phyloP scores from a whole-genome alignment of 2,329 filamentous ascomycete genomes.

The Fonsecaea nubica region DNA sequence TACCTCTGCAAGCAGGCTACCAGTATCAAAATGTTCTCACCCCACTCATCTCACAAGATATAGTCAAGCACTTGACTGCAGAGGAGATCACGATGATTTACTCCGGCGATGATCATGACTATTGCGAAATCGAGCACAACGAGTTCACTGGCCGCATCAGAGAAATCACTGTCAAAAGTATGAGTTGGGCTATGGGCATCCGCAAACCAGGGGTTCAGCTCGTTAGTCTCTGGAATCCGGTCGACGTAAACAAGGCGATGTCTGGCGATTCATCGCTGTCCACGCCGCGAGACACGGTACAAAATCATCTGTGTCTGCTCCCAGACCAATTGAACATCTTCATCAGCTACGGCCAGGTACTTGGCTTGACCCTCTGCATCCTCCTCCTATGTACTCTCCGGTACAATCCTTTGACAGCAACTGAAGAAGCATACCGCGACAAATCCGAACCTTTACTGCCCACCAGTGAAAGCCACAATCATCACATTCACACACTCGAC shows the following conservation, averaged over 20 bases:
- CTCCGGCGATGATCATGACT: slow-evolving; percentile 97
- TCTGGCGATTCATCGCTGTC: slow-evolving; percentile 39
- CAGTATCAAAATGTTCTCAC: slow-evolving; percentile 96
- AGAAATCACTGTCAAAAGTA: slow-evolving; percentile 94
- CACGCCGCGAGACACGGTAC: slow-evolving; percentile 64
- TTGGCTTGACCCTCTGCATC: slow-evolving; percentile 59
- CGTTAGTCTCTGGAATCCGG: slow-evolving; percentile 89
- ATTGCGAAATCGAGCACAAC: slow-evolving; percentile 86
- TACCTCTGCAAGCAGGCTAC: slow-evolving; percentile 79
- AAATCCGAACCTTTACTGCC: slow-evolving; percentile 41
- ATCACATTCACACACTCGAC: slow-evolving; percentile 32
- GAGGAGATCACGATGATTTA: slow-evolving; percentile 81
- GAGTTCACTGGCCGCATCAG: slow-evolving; percentile 66
- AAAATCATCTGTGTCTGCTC: slow-evolving; percentile 88
- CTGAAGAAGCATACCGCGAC: slow-evolving; percentile 39
- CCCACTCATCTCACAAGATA: slow-evolving; percentile 73
- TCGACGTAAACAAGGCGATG: slow-evolving; percentile 62
- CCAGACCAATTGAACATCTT: slow-evolving; percentile 88
- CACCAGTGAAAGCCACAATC: slow-evolving; percentile 45
- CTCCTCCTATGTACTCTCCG: slow-evolving; percentile 40
- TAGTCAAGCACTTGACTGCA: slow-evolving; percentile 75
- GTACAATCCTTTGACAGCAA: slow-evolving; percentile 39
- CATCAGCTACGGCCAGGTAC: slow-evolving; percentile 74
- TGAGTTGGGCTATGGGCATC: slow-evolving; percentile 96
- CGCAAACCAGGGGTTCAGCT: slow-evolving; percentile 84